Evolutionary conservation across 2,329 filamentous ascomycete species (phyloP).

Genomic region (Alternaria novae-zelandiae): DNA sequence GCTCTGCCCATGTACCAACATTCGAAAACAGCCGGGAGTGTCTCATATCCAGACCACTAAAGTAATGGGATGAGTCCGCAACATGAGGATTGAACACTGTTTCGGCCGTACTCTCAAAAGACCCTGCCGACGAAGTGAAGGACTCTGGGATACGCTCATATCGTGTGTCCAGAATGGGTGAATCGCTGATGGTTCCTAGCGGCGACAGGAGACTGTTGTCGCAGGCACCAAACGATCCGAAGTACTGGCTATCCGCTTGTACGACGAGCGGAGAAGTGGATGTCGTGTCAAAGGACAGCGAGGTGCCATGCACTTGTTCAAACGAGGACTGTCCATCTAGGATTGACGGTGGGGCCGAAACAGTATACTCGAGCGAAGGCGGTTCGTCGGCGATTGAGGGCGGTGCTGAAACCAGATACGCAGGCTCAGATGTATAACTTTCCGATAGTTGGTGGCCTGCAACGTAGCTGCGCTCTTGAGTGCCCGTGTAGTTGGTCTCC

Average conservation of each 20-base stretch:
- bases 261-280: conserved; percentile 36
- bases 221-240: conserved; percentile 34
- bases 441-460: conserved; percentile 24
- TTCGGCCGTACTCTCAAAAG: conserved; percentile 30
- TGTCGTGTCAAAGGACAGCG: conserved; percentile 34
- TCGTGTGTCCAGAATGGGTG: conserved; percentile 33
- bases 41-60: conserved; percentile 37
- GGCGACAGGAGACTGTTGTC: conserved; percentile 26
- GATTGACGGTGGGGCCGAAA: conserved; percentile 39
- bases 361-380: conserved; percentile 34
- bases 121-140: conserved; percentile 18
- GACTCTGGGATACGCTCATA: conserved; percentile 29
- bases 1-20: conserved; percentile 39
- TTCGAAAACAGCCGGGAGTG: conserved; percentile 38
- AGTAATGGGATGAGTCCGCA: conserved; percentile 35
- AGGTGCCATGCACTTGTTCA: conserved; percentile 28
- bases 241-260: conserved; percentile 22
- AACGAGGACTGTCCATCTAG: conserved; percentile 33
- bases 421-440: conserved; percentile 30
- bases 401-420: conserved; percentile 29
- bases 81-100: conserved; percentile 39
- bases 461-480: conserved; percentile 14
- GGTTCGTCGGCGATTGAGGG: conserved; percentile 33
- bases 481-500: conserved; percentile 19
- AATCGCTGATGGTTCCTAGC: conserved; percentile 18